A percentile compares a stretch with the other conserved stretches of the same genome.
Evolutionary conservation across 352 stramenopile genomes (phyloP).

Genomic region (Plasmopara muralis): DNA sequence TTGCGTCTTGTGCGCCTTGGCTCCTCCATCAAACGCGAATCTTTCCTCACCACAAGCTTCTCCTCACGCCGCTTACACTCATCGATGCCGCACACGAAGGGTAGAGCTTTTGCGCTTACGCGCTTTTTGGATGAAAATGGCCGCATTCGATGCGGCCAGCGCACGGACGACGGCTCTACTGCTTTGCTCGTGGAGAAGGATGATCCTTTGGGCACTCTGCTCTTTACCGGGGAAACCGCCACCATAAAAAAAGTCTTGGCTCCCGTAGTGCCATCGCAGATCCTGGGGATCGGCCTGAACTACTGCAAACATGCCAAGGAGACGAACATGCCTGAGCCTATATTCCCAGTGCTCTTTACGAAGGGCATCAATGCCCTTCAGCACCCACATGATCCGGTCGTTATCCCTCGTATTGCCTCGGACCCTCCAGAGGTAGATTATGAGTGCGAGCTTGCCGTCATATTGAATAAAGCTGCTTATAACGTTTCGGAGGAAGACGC

Average conservation of each 20-base stretch:
- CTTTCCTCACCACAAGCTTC: conserved; percentile 8
- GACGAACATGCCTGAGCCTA: conserved; percentile 80
- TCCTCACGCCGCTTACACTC: conserved; percentile 7
- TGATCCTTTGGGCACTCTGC: conserved; percentile 52
- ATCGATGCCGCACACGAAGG: conserved; percentile 1
- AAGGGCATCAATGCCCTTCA: conserved; percentile 81
- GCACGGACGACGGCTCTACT: conserved; percentile 25
- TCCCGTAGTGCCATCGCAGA: conserved; percentile 73
- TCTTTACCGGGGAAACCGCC: conserved; percentile 57
- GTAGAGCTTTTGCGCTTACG: conserved; percentile 48
- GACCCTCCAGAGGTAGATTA: conserved; percentile 82
- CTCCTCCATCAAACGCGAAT: conserved; percentile 4
- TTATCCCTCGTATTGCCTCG: conserved; percentile 69
- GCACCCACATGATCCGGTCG: conserved; percentile 64
- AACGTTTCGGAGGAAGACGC: conserved; percentile 80
- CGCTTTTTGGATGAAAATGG: conserved; percentile 62
- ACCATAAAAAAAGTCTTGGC: conserved; percentile 67
- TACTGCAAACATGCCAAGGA: conserved; percentile 86
- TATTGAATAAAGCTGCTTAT: conserved; percentile 77
- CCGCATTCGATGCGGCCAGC: conserved; percentile 55
- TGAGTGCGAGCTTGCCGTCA: conserved; percentile 86
- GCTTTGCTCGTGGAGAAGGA: conserved; percentile 58
- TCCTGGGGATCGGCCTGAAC: conserved; percentile 87
- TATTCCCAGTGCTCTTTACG: conserved; percentile 82
- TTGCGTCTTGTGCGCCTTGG: neutral